Conservation (phyloP, 441 rosid species). For the Biscutella laevigata region DNA sequence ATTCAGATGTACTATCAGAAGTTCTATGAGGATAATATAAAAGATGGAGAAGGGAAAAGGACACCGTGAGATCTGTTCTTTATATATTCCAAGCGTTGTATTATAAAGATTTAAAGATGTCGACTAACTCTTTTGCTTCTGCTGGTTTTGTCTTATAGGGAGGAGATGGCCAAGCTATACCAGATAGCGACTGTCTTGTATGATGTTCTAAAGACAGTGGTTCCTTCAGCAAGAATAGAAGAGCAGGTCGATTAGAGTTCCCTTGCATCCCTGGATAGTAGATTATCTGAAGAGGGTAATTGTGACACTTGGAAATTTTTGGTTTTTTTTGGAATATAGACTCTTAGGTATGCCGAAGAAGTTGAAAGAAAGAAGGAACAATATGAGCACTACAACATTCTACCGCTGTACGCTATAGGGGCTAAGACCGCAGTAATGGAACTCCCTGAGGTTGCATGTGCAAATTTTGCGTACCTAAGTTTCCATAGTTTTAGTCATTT, state of each 20-base stretch:
- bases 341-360: slow-evolving; percentile 53
- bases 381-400: slow-evolving; percentile 66
- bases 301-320: slow-evolving; percentile 7
- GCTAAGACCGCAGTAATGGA: slow-evolving; percentile 71
- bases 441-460: slow-evolving; percentile 70
- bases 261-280: not conserved
- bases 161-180: slow-evolving; percentile 82
- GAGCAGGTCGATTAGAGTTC: slow-evolving; percentile 37
- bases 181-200: slow-evolving; percentile 76
- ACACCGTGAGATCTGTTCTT: slow-evolving; percentile 59
- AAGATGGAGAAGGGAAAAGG: slow-evolving; percentile 44
- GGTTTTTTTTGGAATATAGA: slow-evolving; percentile 34
- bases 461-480: slow-evolving; percentile 9
- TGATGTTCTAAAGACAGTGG: slow-evolving; percentile 68
- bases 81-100: not conserved
- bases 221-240: slow-evolving; percentile 41
- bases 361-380: slow-evolving; percentile 64
- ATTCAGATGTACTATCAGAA: slow-evolving; percentile 58
- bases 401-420: slow-evolving; percentile 68
- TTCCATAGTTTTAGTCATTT: slow-evolving; percentile 9
- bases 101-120: slow-evolving; percentile 8
- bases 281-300: not conserved
- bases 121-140: slow-evolving; percentile 21
- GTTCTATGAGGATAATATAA: slow-evolving; percentile 51
- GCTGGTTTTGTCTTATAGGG: slow-evolving; percentile 43